Evolutionary conservation across 495 filamentous ascomycete species (phyloP).

Genomic region (Thozetella sp.): DNA sequence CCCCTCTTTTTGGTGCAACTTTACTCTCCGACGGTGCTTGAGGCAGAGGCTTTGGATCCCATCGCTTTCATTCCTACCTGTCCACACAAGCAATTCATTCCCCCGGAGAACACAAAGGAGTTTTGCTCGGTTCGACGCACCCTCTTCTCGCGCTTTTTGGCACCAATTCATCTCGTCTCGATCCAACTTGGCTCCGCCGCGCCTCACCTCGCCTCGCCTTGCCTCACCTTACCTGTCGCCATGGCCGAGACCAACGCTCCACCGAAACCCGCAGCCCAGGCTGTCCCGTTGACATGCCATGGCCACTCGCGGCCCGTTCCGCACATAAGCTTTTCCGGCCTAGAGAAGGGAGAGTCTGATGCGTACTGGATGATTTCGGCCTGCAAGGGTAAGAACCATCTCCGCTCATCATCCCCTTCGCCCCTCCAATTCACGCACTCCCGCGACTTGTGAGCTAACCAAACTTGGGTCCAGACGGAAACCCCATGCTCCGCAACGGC

Average conservation of each 20-base stretch:
- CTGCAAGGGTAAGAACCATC: constrained; percentile 76
- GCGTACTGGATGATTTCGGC: constrained; percentile 96
- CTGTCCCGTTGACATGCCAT: constrained; percentile 93
- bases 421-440: background rate
- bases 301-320: constrained; percentile 96
- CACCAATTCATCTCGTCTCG: background rate
- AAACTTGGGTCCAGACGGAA: constrained; percentile 67
- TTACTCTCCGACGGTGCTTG: background rate
- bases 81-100: no score
- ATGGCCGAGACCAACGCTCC: constrained; percentile 51
- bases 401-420: background rate
- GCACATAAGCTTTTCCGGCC: constrained; percentile 89
- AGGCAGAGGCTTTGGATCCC: background rate
- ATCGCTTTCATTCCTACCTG: no score
- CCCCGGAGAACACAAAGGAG: no score
- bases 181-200: constrained; percentile 2
- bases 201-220: background rate
- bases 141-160: no score
- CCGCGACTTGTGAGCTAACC: constrained; percentile 5
- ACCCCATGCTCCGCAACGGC: constrained; percentile 97
- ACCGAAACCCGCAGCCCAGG: constrained; percentile 44
- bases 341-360: constrained; percentile 71
- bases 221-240: background rate
- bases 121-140: background rate
- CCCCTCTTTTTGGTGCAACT: background rate